Conservation (phyloP, 179 eudicot species). For the Sideroxylon spinosum region DNA sequence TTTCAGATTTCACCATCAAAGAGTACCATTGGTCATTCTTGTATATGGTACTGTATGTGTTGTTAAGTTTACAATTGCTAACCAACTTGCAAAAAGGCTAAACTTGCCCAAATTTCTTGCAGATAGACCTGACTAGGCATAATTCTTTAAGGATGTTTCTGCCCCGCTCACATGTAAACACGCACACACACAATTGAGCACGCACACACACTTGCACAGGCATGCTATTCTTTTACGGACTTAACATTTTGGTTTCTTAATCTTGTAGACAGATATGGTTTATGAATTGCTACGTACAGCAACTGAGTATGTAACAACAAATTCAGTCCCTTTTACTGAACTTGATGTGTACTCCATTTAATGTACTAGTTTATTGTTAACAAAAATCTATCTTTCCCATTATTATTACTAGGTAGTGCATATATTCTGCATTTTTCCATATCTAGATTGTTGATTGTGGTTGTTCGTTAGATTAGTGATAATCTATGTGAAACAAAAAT, state of each 20-base stretch:
- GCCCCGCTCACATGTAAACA: neutral
- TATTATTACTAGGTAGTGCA: neutral
- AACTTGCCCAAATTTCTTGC: slow-evolving; percentile 94
- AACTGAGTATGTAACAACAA: slow-evolving; percentile 69
- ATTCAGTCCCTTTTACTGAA: slow-evolving; percentile 1
- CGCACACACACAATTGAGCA: neutral
- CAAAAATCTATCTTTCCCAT: neutral
- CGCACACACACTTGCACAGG: neutral
- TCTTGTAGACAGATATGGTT: slow-evolving; percentile 94
- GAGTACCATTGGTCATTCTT: slow-evolving; percentile 96
- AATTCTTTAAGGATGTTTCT: neutral
- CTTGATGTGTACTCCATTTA: neutral
- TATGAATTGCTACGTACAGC: slow-evolving; percentile 96
- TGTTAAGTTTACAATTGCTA: slow-evolving; percentile 96
- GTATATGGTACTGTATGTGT: slow-evolving; percentile 99
- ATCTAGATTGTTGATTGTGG: neutral
- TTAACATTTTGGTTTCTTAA: slow-evolving; percentile 25
- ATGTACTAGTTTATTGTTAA: neutral
- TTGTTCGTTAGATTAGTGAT: neutral
- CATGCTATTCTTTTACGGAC: slow-evolving; percentile 11
- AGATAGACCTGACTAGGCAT: slow-evolving; percentile 38
- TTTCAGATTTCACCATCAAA: slow-evolving; percentile 89
- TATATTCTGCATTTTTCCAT: slow-evolving; percentile 3
- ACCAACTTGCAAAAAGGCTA: slow-evolving; percentile 97
- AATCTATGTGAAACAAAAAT: neutral